phyloP scores from a whole-genome alignment of 148 eudicot species.

The Mesembryanthemum crystallinum region DNA sequence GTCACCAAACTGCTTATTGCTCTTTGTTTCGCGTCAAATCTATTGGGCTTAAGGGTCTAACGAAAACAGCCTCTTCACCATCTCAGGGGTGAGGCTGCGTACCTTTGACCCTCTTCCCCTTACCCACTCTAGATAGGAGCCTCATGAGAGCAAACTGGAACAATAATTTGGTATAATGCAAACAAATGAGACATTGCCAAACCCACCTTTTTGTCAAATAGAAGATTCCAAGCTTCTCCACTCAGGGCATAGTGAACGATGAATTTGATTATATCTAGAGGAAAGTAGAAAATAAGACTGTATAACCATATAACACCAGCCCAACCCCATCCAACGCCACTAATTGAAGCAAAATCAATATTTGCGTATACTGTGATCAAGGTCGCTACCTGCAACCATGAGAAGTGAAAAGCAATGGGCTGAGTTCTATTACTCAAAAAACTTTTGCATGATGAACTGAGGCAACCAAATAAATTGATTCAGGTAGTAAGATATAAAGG shows the following conservation, averaged over 20 bases:
- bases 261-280: slow-evolving; percentile 67
- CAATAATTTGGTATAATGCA: background rate
- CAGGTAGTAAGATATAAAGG: background rate
- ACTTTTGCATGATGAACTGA: background rate
- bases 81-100: too few relatives aligned
- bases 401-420: slow-evolving; percentile 1
- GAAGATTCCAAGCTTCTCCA: slow-evolving; percentile 63
- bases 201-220: slow-evolving; percentile 60
- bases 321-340: slow-evolving; percentile 82
- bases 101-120: too few relatives aligned
- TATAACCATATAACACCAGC: slow-evolving; percentile 78
- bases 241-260: slow-evolving; percentile 52
- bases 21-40: too few relatives aligned
- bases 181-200: background rate
- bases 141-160: too few relatives aligned
- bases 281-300: slow-evolving; percentile 61
- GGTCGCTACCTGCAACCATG: slow-evolving; percentile 55
- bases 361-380: slow-evolving; percentile 74
- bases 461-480: background rate
- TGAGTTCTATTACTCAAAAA: slow-evolving; percentile 1
- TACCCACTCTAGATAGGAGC: too few relatives aligned
- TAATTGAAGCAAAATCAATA: slow-evolving; percentile 63
- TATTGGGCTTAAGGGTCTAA: too few relatives aligned
- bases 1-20: background rate
- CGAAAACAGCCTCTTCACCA: too few relatives aligned